Conservation (phyloP, 441 rosid species). For the Erodium chrysanthum region DNA sequence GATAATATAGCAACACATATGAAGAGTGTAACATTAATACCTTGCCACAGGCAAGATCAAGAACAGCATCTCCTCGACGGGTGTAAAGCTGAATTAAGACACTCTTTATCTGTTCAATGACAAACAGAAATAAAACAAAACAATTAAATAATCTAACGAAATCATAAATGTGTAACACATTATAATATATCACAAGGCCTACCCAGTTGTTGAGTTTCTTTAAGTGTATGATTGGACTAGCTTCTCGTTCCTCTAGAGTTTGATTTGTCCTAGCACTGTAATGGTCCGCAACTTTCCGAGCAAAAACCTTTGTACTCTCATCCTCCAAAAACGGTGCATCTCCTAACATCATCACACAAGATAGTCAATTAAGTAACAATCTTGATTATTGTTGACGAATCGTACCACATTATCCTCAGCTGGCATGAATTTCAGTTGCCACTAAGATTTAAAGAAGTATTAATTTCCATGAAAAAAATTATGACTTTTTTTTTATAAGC, state of each 20-base stretch:
- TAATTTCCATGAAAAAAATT: too few species aligned
- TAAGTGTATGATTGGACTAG: constrained; percentile 91
- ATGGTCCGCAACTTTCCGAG: constrained; percentile 84
- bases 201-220: constrained; percentile 98
- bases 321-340: constrained; percentile 61
- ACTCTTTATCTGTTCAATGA: constrained; percentile 70
- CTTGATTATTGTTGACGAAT: too few species aligned
- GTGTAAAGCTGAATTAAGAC: constrained; percentile 89
- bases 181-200: constrained; percentile 13
- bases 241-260: constrained; percentile 93
- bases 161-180: neutral
- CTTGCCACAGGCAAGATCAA: constrained; percentile 98
- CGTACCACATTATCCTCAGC: too few species aligned
- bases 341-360: constrained; percentile 34
- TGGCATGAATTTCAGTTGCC: too few species aligned
- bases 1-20: constrained; percentile 9
- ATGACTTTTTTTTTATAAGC: too few species aligned
- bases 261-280: constrained; percentile 92
- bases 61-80: constrained; percentile 76
- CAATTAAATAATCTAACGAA: neutral
- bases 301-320: constrained; percentile 52
- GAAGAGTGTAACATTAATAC: constrained; percentile 21
- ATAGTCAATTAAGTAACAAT: neutral
- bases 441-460: too few species aligned
- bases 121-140: constrained; percentile 2